Conservation (phyloP, 345 rosid species). For the Citrus inodora region DNA sequence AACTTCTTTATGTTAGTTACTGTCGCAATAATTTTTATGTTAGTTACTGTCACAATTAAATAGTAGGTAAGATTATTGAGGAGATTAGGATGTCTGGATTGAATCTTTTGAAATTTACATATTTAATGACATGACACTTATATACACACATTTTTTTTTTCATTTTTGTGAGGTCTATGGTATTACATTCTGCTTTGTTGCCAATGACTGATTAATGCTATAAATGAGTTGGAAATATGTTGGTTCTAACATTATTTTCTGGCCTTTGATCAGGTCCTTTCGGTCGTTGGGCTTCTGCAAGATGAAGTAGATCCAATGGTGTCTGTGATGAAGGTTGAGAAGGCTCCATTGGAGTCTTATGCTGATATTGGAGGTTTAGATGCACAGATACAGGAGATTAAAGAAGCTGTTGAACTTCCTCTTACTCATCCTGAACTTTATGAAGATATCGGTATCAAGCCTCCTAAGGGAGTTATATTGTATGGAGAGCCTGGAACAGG, state of each 20-base stretch:
- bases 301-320: constrained; percentile 99
- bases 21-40: not conserved
- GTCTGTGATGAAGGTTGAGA: constrained; percentile 98
- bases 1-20: not conserved
- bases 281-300: constrained; percentile 95
- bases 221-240: not conserved
- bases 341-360: constrained; percentile 97
- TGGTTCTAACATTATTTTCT: not conserved
- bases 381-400: constrained; percentile 98
- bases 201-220: not conserved
- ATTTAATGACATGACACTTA: not conserved
- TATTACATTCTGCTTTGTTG: not conserved
- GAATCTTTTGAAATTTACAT: not conserved
- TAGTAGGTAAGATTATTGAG: not conserved
- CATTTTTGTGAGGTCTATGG: not conserved
- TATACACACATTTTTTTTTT: not conserved
- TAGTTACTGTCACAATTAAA: not conserved
- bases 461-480: constrained; percentile 97
- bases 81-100: not conserved
- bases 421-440: constrained; percentile 96
- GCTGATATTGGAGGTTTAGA: constrained; percentile 99
- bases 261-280: constrained; percentile 54
- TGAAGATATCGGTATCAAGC: constrained; percentile 98
- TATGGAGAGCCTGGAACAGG: constrained; percentile 99
- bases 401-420: constrained; percentile 99